Evolutionary conservation across 768 basidiomycete genomes (phyloP), one percentile per base, ranked within the genome.

Genomic region (Podaxis rugospora): DNA sequence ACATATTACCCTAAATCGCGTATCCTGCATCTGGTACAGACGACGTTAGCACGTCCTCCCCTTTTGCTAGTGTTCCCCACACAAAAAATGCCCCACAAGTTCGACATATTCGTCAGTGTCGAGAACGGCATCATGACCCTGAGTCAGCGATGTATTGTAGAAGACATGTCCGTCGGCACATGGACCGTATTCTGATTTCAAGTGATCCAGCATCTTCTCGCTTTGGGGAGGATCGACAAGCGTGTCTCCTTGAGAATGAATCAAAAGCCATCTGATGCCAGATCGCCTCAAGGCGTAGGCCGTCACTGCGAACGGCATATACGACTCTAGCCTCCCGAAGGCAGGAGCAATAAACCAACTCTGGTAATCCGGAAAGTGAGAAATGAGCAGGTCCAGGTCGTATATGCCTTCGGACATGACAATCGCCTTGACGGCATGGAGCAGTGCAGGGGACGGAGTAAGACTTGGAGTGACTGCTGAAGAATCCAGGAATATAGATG

Each of bases 381-480:
- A 64, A 25, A 92, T 76, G 44, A 93, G 79, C 3, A 77, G 65
- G 70, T 89, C 87, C 62, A 92, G 72, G 70, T 93, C 86, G 71
- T 87, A 92, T 63, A 93, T 86, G 35, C 92, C 92, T 71, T 90
- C 91, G 0, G 92, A 87, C 66, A 87, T 63, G 54, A 86, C 71
- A 50, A 92, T 74, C 14, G 78, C 87, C 55, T 78, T 78, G 18
- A 82, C 80, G 50, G 80, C 75, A 57, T 66, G 64, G 51, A 82
- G 72, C 18, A 87, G 74, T 39, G 57, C 55, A 11, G 67, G 66
- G 47, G 76, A 70, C 0, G 88, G 89, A 14, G 71, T 70, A 21
- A 89, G 77, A 25, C 63, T 64, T 4, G 80, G 80, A 1, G 76
- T 72, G 55, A 75, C 68, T 0, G 68, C 55, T 3, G 77, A 73